phyloP scores from a whole-genome alignment of 768 basidiomycete species.

The Auriscalpium orientale region DNA sequence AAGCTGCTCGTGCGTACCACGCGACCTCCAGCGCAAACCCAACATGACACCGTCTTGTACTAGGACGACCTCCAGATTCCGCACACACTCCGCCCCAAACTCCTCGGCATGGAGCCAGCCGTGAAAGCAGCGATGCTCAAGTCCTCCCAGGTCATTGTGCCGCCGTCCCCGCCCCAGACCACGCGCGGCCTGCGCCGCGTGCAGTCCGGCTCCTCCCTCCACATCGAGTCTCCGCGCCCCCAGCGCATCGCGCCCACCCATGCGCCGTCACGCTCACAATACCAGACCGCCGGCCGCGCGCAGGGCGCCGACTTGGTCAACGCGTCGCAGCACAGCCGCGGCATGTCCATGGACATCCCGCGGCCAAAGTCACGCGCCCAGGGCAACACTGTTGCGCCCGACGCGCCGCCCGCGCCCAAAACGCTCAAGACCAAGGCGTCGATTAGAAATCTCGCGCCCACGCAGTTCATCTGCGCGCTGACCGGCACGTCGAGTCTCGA shows the following conservation, averaged over 20 bases:
- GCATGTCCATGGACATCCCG: constrained; percentile 50
- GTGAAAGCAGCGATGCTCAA: constrained; percentile 92
- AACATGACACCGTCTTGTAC: too few relatives aligned
- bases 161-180: constrained; percentile 31
- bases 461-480: constrained; percentile 60
- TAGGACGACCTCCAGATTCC: constrained; percentile 92
- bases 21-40: not conserved
- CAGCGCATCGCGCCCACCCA: constrained; percentile 4
- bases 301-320: not conserved
- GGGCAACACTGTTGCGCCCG: constrained; percentile 34
- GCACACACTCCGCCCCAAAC: constrained; percentile 64
- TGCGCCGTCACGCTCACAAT: not conserved
- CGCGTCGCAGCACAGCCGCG: constrained; percentile 40
- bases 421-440: constrained; percentile 44
- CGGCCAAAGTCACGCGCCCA: constrained; percentile 48
- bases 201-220: constrained; percentile 66
- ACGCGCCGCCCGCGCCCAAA: constrained; percentile 28
- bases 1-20: constrained; percentile 57
- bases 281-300: not conserved
- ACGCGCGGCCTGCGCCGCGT: constrained; percentile 59
- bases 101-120: constrained; percentile 71
- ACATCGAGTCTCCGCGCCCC: constrained; percentile 39
- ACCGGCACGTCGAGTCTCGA: constrained; percentile 58
- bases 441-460: constrained; percentile 52
- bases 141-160: constrained; percentile 52